Evolutionary conservation across 495 filamentous ascomycete genomes (phyloP).

Genomic region (Lichenothelia convexa): DNA sequence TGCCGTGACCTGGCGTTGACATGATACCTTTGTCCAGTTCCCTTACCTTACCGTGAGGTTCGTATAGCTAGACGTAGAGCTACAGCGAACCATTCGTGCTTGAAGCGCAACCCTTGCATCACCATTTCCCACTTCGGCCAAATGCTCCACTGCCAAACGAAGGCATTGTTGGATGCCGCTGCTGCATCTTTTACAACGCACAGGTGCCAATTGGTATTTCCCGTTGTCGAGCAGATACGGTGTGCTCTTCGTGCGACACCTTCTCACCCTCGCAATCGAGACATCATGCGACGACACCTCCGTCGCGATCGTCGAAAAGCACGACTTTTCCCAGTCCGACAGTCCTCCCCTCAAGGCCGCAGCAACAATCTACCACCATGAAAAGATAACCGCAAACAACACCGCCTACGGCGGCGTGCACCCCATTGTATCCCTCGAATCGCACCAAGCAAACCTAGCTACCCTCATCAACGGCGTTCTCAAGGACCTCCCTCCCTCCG

Average conservation of each 20-base stretch:
- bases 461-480: slow-evolving; percentile 47
- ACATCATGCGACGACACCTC: slow-evolving; percentile 96
- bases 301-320: slow-evolving; percentile 54
- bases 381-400: slow-evolving; percentile 66
- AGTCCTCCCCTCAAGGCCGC: slow-evolving; percentile 4
- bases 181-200: slow-evolving; percentile 3
- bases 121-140: too few relatives aligned
- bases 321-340: slow-evolving; percentile 7
- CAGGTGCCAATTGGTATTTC: too few relatives aligned
- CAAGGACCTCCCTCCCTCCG: slow-evolving; percentile 26
- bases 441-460: slow-evolving; percentile 51
- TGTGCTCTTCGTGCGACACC: too few relatives aligned
- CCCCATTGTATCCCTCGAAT: slow-evolving; percentile 51
- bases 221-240: too few relatives aligned
- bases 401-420: slow-evolving; percentile 54
- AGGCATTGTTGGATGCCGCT: too few relatives aligned
- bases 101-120: too few relatives aligned
- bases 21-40: too few relatives aligned
- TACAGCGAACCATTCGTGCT: too few relatives aligned
- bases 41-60: too few relatives aligned
- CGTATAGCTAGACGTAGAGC: too few relatives aligned
- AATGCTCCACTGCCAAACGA: too few relatives aligned
- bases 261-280: slow-evolving; percentile 66
- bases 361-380: slow-evolving; percentile 49
- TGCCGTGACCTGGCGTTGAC: too few relatives aligned